Percentiles rank a stretch among this genome's conserved stretches.
These are phyloP conservation scores for Neonectria sp. DNA, from an alignment of 2,329 filamentous ascomycete species.

Conservation along the genomic window DNA sequence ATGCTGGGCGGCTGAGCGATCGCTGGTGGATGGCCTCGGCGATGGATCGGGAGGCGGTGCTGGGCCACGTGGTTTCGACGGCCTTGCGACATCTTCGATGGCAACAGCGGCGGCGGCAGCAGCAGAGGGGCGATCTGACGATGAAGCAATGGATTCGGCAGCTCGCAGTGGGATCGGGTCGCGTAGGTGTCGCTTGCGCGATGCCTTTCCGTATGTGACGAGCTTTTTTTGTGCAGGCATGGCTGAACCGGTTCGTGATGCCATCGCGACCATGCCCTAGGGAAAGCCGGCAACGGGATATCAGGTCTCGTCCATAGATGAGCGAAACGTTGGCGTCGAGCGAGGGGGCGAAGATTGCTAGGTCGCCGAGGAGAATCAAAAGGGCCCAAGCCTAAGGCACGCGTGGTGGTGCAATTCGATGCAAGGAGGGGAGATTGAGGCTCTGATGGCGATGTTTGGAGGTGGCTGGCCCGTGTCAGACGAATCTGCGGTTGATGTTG, in stretches of 20 bases:
- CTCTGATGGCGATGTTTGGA: constrained; percentile 8
- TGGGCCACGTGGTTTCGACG: constrained; percentile 33
- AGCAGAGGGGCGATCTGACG: constrained; percentile 28
- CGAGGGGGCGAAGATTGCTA: constrained; percentile 10
- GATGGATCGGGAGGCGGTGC: constrained; percentile 38
- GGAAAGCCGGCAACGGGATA: constrained; percentile 23
- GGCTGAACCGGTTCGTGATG: constrained; percentile 40
- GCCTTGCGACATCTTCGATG: constrained; percentile 31
- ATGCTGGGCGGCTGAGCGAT: constrained; percentile 21
- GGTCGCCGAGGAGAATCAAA: constrained; percentile 13
- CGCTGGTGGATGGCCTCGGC: constrained; percentile 24
- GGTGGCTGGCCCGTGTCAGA: constrained; percentile 21
- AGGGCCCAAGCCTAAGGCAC: not conserved
- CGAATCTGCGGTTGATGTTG: constrained; percentile 19
- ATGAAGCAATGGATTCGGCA: constrained; percentile 32
- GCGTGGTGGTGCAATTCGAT: constrained; percentile 2
- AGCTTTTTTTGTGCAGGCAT: constrained; percentile 43
- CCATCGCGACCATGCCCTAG: constrained; percentile 34
- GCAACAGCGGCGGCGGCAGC: constrained; percentile 3
- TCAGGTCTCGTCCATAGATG: constrained; percentile 32
- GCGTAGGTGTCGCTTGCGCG: constrained; percentile 43
- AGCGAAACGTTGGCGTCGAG: not conserved
- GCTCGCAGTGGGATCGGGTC: constrained; percentile 42
- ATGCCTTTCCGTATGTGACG: constrained; percentile 48
- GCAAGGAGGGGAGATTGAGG: constrained; percentile 3